These are phyloP conservation scores for Daldinia grandis DNA, from an alignment of 495 filamentous ascomycete genomes.

Conservation along the genomic window DNA sequence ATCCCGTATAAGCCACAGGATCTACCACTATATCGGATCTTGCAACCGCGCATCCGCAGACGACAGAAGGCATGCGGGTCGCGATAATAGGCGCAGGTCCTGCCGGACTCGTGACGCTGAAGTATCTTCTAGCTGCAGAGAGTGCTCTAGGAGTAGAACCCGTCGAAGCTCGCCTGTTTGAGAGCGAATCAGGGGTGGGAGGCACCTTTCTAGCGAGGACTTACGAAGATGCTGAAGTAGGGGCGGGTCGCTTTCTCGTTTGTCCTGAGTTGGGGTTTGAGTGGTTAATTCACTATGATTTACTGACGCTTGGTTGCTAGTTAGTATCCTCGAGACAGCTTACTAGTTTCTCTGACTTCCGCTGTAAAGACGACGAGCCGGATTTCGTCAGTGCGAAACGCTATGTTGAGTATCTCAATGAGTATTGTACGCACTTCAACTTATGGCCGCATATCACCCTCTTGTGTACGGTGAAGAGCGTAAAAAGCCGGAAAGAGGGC, in stretches of 20 bases:
- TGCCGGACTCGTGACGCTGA: constrained; percentile 56
- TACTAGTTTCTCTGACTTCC: constrained; percentile 49
- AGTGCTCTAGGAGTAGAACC: constrained; percentile 39
- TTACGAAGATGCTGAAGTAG: constrained; percentile 52
- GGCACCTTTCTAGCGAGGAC: constrained; percentile 47
- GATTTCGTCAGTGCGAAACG: constrained; percentile 44
- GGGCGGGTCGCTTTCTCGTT: background rate
- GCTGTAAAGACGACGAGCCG: constrained; percentile 31
- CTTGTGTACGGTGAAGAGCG: constrained; percentile 34
- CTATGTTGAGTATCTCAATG: constrained; percentile 47
- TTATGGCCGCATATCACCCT: constrained; percentile 52
- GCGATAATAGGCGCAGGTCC: constrained; percentile 57
- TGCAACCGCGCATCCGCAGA: constrained; percentile 25
- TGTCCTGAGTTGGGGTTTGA: background rate
- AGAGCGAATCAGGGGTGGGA: constrained; percentile 40
- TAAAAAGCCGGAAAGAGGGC: constrained; percentile 28
- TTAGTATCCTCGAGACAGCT: constrained; percentile 49
- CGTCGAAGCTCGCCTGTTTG: constrained; percentile 50
- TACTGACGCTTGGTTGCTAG: constrained; percentile 25
- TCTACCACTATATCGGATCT: constrained; percentile 31
- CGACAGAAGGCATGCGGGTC: constrained; percentile 41
- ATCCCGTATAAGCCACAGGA: constrained; percentile 29
- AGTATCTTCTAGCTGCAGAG: constrained; percentile 52
- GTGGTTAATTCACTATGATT: background rate
- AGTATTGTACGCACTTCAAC: constrained; percentile 52